Evolutionary conservation across 345 rosid species (phyloP), one percentile per base, ranked within the genome.

Genomic region (Eucalyptus coolabah): DNA sequence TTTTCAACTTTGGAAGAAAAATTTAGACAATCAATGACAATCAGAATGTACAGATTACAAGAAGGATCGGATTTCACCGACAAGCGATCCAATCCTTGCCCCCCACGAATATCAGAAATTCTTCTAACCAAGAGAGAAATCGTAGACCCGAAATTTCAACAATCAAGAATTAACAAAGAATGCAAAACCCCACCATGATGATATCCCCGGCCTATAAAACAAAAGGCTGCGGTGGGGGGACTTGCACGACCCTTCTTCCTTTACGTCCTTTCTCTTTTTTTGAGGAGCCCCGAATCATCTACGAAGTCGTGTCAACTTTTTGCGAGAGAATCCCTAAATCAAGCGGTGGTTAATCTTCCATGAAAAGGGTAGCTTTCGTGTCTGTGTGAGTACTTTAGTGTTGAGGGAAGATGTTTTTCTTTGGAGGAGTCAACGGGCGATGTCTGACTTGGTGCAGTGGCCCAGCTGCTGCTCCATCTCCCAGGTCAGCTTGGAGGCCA

Each of bases 381-480:
- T 69, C 42, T 37, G 45, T 77, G 83, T 40, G 83, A 77, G 47
- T 40, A 21, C 83, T 77, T 40, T 72, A 37, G 83, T 37, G 45
- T 72, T 34, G 42, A 18, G 42, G 77, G 37, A 15, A 4, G 77
- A 56, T 56, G 30, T 56, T 56, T 56, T 63, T 13, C 69, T 63
- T 12, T 24, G 59, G 32, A 86, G 50, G 87, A 16, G 91, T 95
- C 93, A 96, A 91, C 98, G 97, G 24, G 94, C 91, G 32, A 95
- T 96, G 40, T 94, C 96, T 16, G 94, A 91, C 90, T 93, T 94
- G 47, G 94, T 86, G 18, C 93, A 90, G 92, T 94, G 93, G 19
- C 95, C 98, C 89, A 94, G 32, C 24, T 94, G 97, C 65, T 96
- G 97, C 91, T 93, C 96, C 94, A 92, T 93, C 91, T 95, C 97